Evolutionary conservation across 2,329 filamentous ascomycete genomes (phyloP).

Genomic region (Colletotrichum sp.): DNA sequence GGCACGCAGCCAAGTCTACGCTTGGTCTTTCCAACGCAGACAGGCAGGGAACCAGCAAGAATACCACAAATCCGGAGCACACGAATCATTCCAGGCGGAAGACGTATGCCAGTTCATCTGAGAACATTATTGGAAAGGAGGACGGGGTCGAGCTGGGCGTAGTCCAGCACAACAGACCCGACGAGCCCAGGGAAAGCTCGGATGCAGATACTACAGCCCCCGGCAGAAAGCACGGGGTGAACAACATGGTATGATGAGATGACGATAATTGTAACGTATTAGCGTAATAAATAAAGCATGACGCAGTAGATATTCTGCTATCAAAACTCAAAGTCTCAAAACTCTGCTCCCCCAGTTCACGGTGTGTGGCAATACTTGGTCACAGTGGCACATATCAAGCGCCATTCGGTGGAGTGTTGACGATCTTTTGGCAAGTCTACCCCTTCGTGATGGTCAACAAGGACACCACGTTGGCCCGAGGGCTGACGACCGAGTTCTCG

Average conservation of each 20-base stretch:
- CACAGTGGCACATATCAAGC: background rate
- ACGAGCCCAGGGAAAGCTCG: background rate
- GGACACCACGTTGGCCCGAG: background rate
- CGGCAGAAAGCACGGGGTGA: background rate
- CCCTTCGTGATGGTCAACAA: background rate
- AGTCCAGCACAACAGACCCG: background rate
- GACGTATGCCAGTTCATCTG: background rate
- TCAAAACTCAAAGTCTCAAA: background rate
- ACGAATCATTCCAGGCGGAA: background rate
- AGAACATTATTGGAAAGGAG: slow-evolving; percentile 3
- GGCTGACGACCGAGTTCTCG: background rate
- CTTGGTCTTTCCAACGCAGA: background rate
- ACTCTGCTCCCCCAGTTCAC: background rate
- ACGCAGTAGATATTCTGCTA: background rate
- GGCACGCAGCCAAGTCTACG: slow-evolving; percentile 4
- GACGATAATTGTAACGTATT: background rate
- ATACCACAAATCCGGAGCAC: background rate
- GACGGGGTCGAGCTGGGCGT: slow-evolving; percentile 3
- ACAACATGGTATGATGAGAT: background rate
- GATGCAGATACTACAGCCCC: background rate
- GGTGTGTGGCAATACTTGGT: background rate
- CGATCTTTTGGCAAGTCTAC: background rate
- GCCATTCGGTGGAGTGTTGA: background rate
- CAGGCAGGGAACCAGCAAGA: background rate
- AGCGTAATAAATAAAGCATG: background rate